Base-by-base conservation (phyloP, 352 stramenopile genomes). In the Saprolegnia diclina region DNA sequence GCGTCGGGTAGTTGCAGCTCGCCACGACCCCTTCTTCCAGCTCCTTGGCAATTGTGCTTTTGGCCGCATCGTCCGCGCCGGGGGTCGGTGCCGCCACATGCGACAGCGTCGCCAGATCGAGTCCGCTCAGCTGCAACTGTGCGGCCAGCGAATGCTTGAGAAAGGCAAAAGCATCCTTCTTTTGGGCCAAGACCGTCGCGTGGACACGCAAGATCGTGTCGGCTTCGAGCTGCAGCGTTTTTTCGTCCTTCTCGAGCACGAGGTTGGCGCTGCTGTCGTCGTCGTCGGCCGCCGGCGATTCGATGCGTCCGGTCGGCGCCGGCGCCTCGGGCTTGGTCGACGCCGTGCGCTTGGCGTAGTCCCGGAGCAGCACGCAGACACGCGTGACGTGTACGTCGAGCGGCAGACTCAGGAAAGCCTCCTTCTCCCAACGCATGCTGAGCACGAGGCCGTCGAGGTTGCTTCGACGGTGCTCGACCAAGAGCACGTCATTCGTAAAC, bases 181-280 rank as follows among this genome's bases (percentile, higher is more conserved):
- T 95, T 72, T 94, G 85, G 32, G 86, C 73, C 22, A 91, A 68
- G 67, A 94, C 90, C 4, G 80, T 81, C 16, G 67, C 55, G 18
- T 83, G 76, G 16, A 95, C 84, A 64, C 83, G 88, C 22, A 59
- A 70, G 64, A 85, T 85, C 37, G 87, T 89, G 40, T 88, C 72
- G 0, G 71, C 73, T 64, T 95, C 87, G 48, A 95, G 70, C 35
- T 84, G 74, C 10, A 94, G 76, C 7, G 87, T 94, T 64, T 91
- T 89, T 35, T 94, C 84, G 65, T 95, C 87, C 62, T 95, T 95
- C 64, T 94, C 87, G 9, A 92, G 69, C 73, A 91, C 70, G 54
- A 91, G 79, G 50, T 63, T 61, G n/a, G 53, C 52, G 76, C 24
- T 18, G 35, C 73, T 19, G 9, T 72, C 66, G 44, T 66, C 66